Evolutionary conservation across 2,329 filamentous ascomycete species (phyloP).

Genomic region (Macrophomina pseudophaseolina): DNA sequence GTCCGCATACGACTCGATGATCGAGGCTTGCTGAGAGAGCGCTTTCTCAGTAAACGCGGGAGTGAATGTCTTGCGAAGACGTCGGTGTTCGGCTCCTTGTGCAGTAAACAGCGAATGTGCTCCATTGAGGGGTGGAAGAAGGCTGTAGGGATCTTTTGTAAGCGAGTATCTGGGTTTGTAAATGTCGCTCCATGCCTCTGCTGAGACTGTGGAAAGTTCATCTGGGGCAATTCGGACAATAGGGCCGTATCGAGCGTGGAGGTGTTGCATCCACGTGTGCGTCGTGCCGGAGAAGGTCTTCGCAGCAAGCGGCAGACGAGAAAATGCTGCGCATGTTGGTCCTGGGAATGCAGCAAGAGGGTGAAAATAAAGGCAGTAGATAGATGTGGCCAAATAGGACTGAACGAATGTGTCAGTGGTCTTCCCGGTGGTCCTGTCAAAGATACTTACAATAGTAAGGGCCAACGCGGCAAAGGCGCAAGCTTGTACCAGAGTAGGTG

Average conservation of each 20-base stretch:
- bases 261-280: constrained; percentile 30
- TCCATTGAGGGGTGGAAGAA: constrained; percentile 4
- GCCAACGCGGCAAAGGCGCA: too few species aligned
- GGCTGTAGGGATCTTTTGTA: constrained; percentile 14
- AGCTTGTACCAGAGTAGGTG: too few species aligned
- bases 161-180: constrained; percentile 32
- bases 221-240: constrained; percentile 55
- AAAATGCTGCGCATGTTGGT: constrained; percentile 39
- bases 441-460: not conserved
- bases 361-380: constrained; percentile 33
- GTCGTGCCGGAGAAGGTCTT: not conserved
- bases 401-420: not conserved
- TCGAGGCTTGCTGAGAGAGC: not conserved
- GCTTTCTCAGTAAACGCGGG: not conserved
- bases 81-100: not conserved
- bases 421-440: too few species aligned
- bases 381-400: not conserved
- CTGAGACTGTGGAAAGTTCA: constrained; percentile 52
- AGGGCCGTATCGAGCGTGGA: constrained; percentile 40
- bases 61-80: not conserved
- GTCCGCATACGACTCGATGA: not conserved
- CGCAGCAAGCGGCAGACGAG: not conserved
- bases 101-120: constrained; percentile 11
- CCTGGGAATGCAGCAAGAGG: constrained; percentile 39
- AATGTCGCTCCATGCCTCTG: constrained; percentile 51